A percentile compares a stretch with the other conserved stretches of the same genome.
phyloP scores from a whole-genome alignment of 2,329 filamentous ascomycete species.

The Graphilbum fragrans region DNA sequence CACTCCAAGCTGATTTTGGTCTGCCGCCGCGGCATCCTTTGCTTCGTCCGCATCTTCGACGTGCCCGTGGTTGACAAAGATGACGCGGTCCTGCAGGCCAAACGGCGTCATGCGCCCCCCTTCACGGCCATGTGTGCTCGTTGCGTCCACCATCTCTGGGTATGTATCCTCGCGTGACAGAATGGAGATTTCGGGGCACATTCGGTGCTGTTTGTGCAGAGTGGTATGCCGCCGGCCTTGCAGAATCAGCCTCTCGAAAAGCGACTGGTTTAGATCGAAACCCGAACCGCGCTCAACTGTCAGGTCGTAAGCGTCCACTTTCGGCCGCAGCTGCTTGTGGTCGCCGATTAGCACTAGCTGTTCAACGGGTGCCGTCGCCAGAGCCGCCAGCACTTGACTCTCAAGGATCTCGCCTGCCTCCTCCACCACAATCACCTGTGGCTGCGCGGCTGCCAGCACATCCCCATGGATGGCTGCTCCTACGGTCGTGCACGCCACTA shows the following conservation, averaged over 20 bases:
- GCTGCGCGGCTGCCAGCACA: conserved; percentile 38
- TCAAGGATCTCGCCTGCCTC: conserved; percentile 66
- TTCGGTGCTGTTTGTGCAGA: conserved; percentile 52
- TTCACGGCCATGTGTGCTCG: conserved; percentile 25
- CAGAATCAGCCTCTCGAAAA: conserved; percentile 56
- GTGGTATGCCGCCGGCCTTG: conserved; percentile 40
- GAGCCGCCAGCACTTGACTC: conserved; percentile 49
- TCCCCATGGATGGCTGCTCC: conserved; percentile 50
- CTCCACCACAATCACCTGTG: conserved; percentile 54
- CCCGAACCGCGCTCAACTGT: conserved; percentile 52
- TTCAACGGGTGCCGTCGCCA: conserved; percentile 38
- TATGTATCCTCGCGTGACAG: conserved; percentile 49
- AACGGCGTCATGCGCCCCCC: conserved; percentile 28
- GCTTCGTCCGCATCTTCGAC: conserved; percentile 37
- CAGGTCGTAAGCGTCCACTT: conserved; percentile 47
- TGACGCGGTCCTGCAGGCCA: conserved; percentile 46
- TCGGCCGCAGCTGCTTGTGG: conserved; percentile 60
- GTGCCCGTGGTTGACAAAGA: conserved; percentile 53
- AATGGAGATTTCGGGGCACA: conserved; percentile 54
- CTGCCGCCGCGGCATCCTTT: too few species aligned
- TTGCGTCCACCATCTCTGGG: conserved; percentile 43
- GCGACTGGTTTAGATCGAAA: conserved; percentile 53
- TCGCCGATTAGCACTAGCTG: conserved; percentile 63
- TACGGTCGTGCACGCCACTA: conserved; percentile 63
- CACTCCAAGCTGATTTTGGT: too few species aligned